Evolutionary conservation across 2,329 filamentous ascomycete genomes (phyloP).

Genomic region (Aspergillus latus): DNA sequence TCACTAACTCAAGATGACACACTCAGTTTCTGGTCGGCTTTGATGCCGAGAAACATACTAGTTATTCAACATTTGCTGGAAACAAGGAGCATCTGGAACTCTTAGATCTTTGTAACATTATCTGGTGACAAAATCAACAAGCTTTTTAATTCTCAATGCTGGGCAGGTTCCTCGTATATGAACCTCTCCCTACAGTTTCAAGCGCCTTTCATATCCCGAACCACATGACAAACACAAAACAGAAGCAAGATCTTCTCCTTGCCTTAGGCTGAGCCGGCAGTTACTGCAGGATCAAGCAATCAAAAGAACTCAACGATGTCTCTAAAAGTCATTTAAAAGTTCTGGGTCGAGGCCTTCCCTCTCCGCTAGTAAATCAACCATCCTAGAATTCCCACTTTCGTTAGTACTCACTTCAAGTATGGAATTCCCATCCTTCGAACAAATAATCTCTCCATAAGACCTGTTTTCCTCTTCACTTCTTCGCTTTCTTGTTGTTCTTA

Average conservation of each 20-base stretch:
- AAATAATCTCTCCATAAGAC: no score
- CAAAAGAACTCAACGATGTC: conserved; percentile 42
- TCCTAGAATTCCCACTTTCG: neutral
- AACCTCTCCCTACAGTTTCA: neutral
- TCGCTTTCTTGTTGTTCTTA: neutral
- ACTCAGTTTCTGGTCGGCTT: no score
- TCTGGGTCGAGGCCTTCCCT: conserved; percentile 42
- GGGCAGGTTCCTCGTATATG: no score
- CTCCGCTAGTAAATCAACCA: conserved; percentile 7
- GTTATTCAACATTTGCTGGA: no score
- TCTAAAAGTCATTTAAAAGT: conserved; percentile 42
- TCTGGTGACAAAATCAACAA: no score
- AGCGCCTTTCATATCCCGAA: neutral
- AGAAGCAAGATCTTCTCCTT: neutral
- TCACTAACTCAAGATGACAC: neutral
- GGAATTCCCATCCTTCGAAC: neutral
- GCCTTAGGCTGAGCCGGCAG: neutral
- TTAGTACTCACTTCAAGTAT: neutral
- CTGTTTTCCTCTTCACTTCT: neutral
- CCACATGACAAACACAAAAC: conserved; percentile 1
- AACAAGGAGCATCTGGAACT: no score
- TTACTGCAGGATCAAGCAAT: neutral
- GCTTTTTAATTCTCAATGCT: no score
- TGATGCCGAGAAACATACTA: no score
- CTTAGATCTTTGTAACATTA: no score